A percentile compares a stretch with the other conserved stretches of the same genome.
phyloP scores from a whole-genome alignment of 169 alveolate genomes.

The Eimeria praecox region DNA sequence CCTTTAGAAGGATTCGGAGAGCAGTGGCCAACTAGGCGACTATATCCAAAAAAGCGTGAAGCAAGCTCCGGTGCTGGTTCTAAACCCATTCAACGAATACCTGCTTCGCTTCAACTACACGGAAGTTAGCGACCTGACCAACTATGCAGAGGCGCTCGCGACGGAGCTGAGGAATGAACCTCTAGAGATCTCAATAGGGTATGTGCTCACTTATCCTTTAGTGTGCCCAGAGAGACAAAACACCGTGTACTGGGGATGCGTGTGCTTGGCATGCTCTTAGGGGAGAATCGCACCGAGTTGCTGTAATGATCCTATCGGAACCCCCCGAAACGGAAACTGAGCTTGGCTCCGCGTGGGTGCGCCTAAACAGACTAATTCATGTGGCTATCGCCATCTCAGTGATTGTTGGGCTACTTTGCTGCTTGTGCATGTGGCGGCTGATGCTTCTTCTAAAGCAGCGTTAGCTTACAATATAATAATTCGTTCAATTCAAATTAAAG shows the following conservation, averaged over 20 bases:
- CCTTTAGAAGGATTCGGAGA: background rate
- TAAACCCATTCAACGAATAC: conserved; percentile 64
- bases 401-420: conserved; percentile 73
- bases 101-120: conserved; percentile 77
- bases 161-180: conserved; percentile 60
- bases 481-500: background rate
- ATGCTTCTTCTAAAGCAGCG: conserved; percentile 73
- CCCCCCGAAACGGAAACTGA: conserved; percentile 70
- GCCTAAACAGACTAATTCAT: conserved; percentile 52
- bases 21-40: background rate
- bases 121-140: conserved; percentile 72
- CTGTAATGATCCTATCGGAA: conserved; percentile 72
- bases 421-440: conserved; percentile 80
- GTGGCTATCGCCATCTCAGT: conserved; percentile 70
- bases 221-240: no score
- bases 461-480: background rate
- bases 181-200: conserved; percentile 40
- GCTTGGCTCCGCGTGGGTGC: conserved; percentile 25
- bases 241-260: no score
- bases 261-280: background rate
- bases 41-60: background rate
- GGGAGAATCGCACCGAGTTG: conserved; percentile 70
- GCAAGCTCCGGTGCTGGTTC: conserved; percentile 36
- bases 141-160: conserved; percentile 73
- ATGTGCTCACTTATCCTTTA: background rate